Evolutionary conservation across 352 stramenopile genomes (phyloP), one percentile per base, ranked within the genome.

Genomic region (Globisporangium perplexum): DNA sequence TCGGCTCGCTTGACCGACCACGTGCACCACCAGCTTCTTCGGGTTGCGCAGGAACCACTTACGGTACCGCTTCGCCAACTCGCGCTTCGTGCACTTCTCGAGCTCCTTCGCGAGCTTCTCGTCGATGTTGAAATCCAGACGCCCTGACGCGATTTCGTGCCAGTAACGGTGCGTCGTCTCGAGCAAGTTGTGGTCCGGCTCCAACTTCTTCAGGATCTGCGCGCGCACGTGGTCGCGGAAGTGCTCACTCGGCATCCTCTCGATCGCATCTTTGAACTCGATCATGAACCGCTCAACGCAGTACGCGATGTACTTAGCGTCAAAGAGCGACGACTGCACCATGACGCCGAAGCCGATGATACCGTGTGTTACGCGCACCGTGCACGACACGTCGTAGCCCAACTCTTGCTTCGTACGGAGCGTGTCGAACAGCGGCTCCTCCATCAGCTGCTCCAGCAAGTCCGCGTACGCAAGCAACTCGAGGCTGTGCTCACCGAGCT

Each of bases 321-420:
- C 67, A 24, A 90, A 88, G 39, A 89, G 62, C 14, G 83, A 90
- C n/a, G 84, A 92, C 56, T 92, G 66, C 5, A 95, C 84, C 58
- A 78, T 86, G 28, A 95, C 73, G n/a, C 80, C 77, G 50, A 85
- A 94, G 28, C 84, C 83, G 28, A 94, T 66, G 45, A 96, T 78
- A 28, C 84, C 81, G 47, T 93, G 81, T 3, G 83, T 93, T 22
- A 90, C 65, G 20, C 82, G 80, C 53, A 90, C 77, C 0, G 71
- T 89, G 59, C 87, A 96, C n/a, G 80, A 92, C 12, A 96, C 86
- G 31, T 92, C 82, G 65, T 96, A 96, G 2, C 86, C 86, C 4
- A 96, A 69, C 54, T 96, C 86, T 54, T 96, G 71, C 60, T 96
- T 95, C 1, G 87, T 96, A 26, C 87, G 79, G 23, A 96, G 60